Conservation (phyloP, 1,139 yeast species). For the Casaregolazyma suthepensis region DNA sequence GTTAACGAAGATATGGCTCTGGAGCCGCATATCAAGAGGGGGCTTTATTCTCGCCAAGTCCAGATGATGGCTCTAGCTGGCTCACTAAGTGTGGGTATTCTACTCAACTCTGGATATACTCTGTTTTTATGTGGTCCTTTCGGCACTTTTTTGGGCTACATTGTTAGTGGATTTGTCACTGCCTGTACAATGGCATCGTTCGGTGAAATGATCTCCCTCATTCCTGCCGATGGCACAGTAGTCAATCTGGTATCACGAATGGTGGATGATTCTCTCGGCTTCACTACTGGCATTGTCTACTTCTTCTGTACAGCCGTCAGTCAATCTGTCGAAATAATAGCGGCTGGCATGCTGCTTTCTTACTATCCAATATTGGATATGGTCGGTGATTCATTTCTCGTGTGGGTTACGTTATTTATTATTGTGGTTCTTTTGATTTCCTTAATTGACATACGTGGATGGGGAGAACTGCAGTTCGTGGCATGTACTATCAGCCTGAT, state of each 20-base stretch:
- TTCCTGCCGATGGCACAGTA: slow-evolving; percentile 74
- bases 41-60: slow-evolving; percentile 60
- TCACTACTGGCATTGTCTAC: slow-evolving; percentile 72
- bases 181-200: slow-evolving; percentile 66
- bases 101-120: slow-evolving; percentile 73
- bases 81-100: slow-evolving; percentile 75
- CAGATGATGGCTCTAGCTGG: slow-evolving; percentile 83
- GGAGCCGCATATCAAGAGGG: slow-evolving; percentile 37
- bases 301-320: slow-evolving; percentile 71
- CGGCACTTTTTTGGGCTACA: slow-evolving; percentile 68
- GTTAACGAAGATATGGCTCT: slow-evolving; percentile 9
- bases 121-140: slow-evolving; percentile 76
- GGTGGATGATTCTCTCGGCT: slow-evolving; percentile 82
- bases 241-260: slow-evolving; percentile 58
- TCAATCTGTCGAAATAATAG: slow-evolving; percentile 73
- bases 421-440: slow-evolving; percentile 47
- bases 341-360: slow-evolving; percentile 68
- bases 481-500: slow-evolving; percentile 45
- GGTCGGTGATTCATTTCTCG: slow-evolving; percentile 50
- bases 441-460: slow-evolving; percentile 60
- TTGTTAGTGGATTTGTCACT: slow-evolving; percentile 61
- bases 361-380: slow-evolving; percentile 53
- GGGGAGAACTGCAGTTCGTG: slow-evolving; percentile 69
- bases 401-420: slow-evolving; percentile 60
- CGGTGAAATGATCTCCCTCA: slow-evolving; percentile 81